Evolutionary conservation across 257 asterid species (phyloP).

Genomic region (Primulina tabacum): DNA sequence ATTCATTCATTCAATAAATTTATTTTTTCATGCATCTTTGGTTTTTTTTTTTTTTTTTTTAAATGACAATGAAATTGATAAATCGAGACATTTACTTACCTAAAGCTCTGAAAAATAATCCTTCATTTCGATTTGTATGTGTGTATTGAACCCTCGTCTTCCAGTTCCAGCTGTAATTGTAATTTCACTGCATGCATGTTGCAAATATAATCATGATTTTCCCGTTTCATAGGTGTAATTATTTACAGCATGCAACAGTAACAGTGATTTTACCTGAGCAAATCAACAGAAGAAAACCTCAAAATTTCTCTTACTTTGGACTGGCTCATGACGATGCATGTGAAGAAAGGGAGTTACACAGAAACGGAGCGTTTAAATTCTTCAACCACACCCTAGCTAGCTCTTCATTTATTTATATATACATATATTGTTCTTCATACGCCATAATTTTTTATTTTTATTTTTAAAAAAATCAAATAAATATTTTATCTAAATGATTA

Average conservation of each 20-base stretch:
- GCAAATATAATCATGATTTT: background rate
- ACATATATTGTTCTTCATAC: too few species aligned
- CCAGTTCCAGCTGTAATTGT: background rate
- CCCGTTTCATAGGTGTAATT: slow-evolving; percentile 8
- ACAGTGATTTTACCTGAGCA: slow-evolving; percentile 38
- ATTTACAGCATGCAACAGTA: slow-evolving; percentile 27
- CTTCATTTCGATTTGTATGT: background rate
- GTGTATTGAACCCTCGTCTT: too few species aligned
- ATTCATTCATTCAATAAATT: too few species aligned
- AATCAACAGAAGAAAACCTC: slow-evolving; percentile 7
- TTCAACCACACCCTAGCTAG: slow-evolving; percentile 13
- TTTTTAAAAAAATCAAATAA: too few species aligned
- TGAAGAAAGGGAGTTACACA: slow-evolving; percentile 17
- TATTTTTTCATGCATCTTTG: too few species aligned
- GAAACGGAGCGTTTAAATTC: background rate
- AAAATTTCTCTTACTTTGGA: background rate
- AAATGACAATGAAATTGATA: too few species aligned
- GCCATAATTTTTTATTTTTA: too few species aligned
- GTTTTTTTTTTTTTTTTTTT: too few species aligned
- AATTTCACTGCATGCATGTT: background rate
- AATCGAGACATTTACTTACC: too few species aligned
- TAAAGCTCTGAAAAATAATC: background rate
- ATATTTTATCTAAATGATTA: too few species aligned
- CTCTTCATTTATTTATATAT: too few species aligned
- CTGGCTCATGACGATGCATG: background rate